Conservation (phyloP, 2,329 filamentous ascomycete genomes). For the Nemania diffusa region DNA sequence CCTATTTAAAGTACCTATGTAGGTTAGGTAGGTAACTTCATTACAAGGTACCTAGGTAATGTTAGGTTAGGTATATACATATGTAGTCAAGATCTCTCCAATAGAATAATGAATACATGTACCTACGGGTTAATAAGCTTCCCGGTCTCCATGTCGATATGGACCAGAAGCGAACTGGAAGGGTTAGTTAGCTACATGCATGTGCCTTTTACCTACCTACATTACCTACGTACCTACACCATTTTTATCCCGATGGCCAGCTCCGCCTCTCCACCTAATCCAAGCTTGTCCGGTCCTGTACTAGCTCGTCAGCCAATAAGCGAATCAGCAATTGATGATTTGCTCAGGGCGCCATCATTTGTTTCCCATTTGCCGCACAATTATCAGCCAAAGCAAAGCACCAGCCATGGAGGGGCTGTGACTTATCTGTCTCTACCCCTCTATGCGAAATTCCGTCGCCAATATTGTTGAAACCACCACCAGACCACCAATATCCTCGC, state of each 20-base stretch:
- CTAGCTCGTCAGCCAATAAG: neutral
- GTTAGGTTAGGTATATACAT: too few species aligned
- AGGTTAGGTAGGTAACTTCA: too few species aligned
- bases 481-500: neutral
- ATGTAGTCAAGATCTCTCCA: too few species aligned
- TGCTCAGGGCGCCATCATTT: slow-evolving; percentile 28
- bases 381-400: slow-evolving; percentile 2
- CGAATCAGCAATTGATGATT: slow-evolving; percentile 35
- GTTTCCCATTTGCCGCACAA: slow-evolving; percentile 30
- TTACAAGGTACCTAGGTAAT: too few species aligned
- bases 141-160: too few species aligned
- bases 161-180: too few species aligned
- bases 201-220: too few species aligned
- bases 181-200: neutral
- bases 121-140: too few species aligned
- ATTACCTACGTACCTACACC: too few species aligned
- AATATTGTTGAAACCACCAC: slow-evolving; percentile 8
- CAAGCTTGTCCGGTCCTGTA: slow-evolving; percentile 4
- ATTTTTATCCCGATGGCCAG: neutral
- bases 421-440: slow-evolving; percentile 36
- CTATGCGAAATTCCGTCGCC: slow-evolving; percentile 29
- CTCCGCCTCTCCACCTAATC: neutral
- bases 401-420: slow-evolving; percentile 11
- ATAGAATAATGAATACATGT: too few species aligned
- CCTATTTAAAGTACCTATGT: too few species aligned